Percentiles rank a stretch among this genome's conserved stretches.
Conservation (phyloP, 179 eudicot genomes). For the Spergularia azorica region DNA sequence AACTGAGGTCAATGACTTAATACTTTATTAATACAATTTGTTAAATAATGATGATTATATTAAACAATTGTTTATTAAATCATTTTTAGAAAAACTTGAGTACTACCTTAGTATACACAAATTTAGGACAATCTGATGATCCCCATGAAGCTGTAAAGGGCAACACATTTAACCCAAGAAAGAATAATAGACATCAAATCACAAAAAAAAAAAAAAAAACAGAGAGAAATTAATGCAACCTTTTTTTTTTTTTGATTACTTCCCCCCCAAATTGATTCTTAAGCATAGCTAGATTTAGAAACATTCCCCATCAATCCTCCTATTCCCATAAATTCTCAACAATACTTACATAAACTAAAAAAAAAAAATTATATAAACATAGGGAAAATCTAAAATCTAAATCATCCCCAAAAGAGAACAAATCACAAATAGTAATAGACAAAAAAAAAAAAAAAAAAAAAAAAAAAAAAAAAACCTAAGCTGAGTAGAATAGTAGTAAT, state of each 20-base stretch:
- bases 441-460: neutral
- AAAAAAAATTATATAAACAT: neutral
- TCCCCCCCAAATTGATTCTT: slow-evolving; percentile 22
- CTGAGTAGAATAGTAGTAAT: neutral
- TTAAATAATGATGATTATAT: neutral
- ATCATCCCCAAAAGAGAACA: neutral
- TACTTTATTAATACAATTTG: neutral
- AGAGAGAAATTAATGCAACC: slow-evolving; percentile 22
- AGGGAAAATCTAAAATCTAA: neutral
- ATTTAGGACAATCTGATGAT: slow-evolving; percentile 28
- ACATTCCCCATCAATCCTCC: slow-evolving; percentile 30
- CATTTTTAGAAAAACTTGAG: neutral
- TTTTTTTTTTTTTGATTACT: neutral
- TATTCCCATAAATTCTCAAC: slow-evolving; percentile 24
- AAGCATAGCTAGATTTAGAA: slow-evolving; percentile 24
- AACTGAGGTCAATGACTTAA: slow-evolving; percentile 13
- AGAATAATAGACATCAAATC: neutral
- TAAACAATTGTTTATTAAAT: too few relatives aligned
- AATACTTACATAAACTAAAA: slow-evolving; percentile 19
- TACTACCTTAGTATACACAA: slow-evolving; percentile 21
- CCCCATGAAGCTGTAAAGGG: slow-evolving; percentile 37
- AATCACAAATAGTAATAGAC: too few relatives aligned
- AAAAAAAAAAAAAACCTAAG: neutral
- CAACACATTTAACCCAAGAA: slow-evolving; percentile 22
- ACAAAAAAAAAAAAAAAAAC: too few relatives aligned